phyloP scores from a whole-genome alignment of 2,329 filamentous ascomycete genomes.

The Pyrenochaeta sp. region DNA sequence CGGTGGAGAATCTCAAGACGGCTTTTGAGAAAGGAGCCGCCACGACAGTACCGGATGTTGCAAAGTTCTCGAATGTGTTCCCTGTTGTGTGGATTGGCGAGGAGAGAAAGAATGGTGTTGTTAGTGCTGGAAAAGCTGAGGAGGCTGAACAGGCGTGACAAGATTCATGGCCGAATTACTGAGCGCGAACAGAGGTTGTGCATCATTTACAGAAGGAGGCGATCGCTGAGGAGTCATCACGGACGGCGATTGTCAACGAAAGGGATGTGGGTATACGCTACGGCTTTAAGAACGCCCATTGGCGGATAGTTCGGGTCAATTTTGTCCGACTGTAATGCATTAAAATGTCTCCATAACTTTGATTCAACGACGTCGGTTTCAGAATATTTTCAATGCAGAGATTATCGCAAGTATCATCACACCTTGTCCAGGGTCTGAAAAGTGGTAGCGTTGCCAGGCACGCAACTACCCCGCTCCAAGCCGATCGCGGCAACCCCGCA shows the following conservation, averaged over 20 bases:
- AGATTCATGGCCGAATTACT: neutral
- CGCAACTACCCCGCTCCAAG: conserved; percentile 22
- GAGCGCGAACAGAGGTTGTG: no score
- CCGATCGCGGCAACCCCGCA: conserved; percentile 22
- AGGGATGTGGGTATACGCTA: neutral
- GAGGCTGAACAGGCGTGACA: conserved; percentile 4
- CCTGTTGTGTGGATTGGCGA: conserved; percentile 23
- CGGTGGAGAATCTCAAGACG: conserved; percentile 15
- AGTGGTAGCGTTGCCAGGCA: conserved; percentile 1
- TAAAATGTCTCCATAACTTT: neutral
- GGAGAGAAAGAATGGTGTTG: neutral
- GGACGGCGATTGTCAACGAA: neutral
- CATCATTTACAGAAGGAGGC: neutral
- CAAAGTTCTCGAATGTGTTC: conserved; percentile 25
- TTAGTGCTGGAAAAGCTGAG: neutral
- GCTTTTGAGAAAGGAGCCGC: conserved; percentile 16
- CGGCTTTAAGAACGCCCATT: conserved; percentile 14
- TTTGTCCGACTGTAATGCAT: conserved; percentile 4
- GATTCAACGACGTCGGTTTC: neutral
- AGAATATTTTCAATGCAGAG: conserved; percentile 12
- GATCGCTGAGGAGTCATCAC: neutral
- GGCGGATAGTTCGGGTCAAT: conserved; percentile 29
- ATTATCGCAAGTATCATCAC: conserved; percentile 16
- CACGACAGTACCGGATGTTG: conserved; percentile 17
- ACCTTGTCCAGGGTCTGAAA: conserved; percentile 5